Evolutionary conservation across 768 basidiomycete genomes (phyloP).

Genomic region (Tricholoma furcatifolium): DNA sequence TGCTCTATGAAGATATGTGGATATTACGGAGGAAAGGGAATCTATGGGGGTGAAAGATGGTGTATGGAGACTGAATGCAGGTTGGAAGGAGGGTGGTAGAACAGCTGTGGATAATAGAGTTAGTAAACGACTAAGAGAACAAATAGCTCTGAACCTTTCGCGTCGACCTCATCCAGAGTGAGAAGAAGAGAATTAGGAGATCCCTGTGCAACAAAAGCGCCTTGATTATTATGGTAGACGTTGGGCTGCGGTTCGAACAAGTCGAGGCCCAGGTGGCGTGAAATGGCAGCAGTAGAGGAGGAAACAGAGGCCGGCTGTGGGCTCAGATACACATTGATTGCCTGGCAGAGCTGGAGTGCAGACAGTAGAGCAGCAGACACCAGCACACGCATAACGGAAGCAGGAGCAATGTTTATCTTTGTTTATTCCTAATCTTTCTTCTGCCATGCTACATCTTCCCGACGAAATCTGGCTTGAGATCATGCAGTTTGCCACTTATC

Average conservation of each 20-base stretch:
- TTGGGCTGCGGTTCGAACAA: constrained; percentile 51
- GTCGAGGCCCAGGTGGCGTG: constrained; percentile 73
- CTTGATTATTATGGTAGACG: constrained; percentile 33
- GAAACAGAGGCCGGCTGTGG: constrained; percentile 38
- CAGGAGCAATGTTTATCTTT: constrained; percentile 26
- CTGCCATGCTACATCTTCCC: too few relatives aligned
- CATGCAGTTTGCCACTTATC: constrained; percentile 53
- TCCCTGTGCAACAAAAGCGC: constrained; percentile 58
- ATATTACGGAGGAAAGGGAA: constrained; percentile 51
- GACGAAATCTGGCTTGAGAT: constrained; percentile 56
- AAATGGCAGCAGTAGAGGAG: constrained; percentile 48
- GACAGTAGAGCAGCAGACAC: constrained; percentile 29
- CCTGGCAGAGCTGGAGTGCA: constrained; percentile 38
- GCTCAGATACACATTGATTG: constrained; percentile 60
- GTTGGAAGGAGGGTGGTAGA: constrained; percentile 48
- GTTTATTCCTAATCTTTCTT: constrained; percentile 18
- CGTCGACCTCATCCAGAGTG: constrained; percentile 54
- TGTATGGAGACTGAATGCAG: constrained; percentile 44
- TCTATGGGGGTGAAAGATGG: constrained; percentile 29
- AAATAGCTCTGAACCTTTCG: constrained; percentile 41
- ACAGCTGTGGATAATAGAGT: constrained; percentile 40
- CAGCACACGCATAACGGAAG: constrained; percentile 23
- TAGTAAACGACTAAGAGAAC: background rate
- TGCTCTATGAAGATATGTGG: constrained; percentile 60
- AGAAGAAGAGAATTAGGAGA: constrained; percentile 50